Percentiles rank a stretch among this genome's conserved stretches.
These are phyloP conservation scores for Dactylonectria macrodidyma DNA, from an alignment of 2,329 filamentous ascomycete species.

Conservation along the genomic window DNA sequence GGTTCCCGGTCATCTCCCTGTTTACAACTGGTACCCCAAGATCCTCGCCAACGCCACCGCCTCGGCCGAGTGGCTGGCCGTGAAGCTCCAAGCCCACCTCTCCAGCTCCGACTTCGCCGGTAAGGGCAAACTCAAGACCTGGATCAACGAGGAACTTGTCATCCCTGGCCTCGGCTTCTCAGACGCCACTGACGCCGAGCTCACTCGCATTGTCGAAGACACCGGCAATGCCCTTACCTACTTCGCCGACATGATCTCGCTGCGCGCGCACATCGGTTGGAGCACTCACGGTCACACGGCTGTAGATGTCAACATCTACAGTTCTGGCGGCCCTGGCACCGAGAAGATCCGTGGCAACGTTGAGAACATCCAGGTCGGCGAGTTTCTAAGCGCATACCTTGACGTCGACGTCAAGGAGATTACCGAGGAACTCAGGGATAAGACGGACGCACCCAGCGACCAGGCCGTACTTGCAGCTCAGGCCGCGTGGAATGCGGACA, in stretches of 20 bases:
- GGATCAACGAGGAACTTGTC: slow-evolving; percentile 79
- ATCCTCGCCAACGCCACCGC: slow-evolving; percentile 84
- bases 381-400: slow-evolving; percentile 85
- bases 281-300: slow-evolving; percentile 93
- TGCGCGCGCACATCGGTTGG: slow-evolving; percentile 93
- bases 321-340: slow-evolving; percentile 77
- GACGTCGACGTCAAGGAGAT: slow-evolving; percentile 84
- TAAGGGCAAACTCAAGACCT: slow-evolving; percentile 67
- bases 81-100: slow-evolving; percentile 74
- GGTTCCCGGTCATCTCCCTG: slow-evolving; percentile 65
- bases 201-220: slow-evolving; percentile 74
- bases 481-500: slow-evolving; percentile 32
- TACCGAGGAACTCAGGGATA: slow-evolving; percentile 80
- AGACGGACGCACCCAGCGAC: slow-evolving; percentile 51
- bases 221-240: slow-evolving; percentile 68
- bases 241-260: slow-evolving; percentile 89
- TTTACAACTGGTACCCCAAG: slow-evolving; percentile 84
- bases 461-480: slow-evolving; percentile 37
- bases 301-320: slow-evolving; percentile 97
- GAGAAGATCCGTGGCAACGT: slow-evolving; percentile 84
- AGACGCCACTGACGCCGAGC: slow-evolving; percentile 80
- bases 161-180: slow-evolving; percentile 81
- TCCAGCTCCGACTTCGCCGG: slow-evolving; percentile 49
- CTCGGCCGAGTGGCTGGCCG: slow-evolving; percentile 79
- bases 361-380: slow-evolving; percentile 94